phyloP scores from a whole-genome alignment of 1,284 basidiomycete genomes.

The Moesziomyces globuligerus region DNA sequence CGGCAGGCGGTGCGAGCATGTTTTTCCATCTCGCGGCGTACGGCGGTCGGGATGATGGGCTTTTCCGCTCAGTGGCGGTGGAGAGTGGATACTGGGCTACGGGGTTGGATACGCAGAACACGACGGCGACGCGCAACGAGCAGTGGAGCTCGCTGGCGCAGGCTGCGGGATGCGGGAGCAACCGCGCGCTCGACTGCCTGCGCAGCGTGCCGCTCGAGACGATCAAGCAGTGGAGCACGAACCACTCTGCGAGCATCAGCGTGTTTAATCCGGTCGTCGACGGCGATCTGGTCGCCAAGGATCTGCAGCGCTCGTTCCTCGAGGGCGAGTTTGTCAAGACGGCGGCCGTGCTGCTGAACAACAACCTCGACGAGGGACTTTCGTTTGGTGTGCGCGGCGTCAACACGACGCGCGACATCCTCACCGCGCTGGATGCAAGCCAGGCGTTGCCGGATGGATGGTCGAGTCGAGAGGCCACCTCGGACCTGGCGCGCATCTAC shows the following conservation, averaged over 20 bases:
- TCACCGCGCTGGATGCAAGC: conserved; percentile 7
- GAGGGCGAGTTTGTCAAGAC: conserved; percentile 21
- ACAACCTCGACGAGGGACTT: conserved; percentile 32
- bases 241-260: background rate
- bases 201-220: conserved; percentile 20
- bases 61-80: conserved; percentile 13
- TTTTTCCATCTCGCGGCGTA: conserved; percentile 28
- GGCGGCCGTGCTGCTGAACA: conserved; percentile 12
- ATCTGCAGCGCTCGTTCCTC: conserved; percentile 29
- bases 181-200: conserved; percentile 21
- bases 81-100: conserved; percentile 31
- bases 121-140: conserved; percentile 6
- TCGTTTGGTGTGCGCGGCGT: conserved; percentile 33
- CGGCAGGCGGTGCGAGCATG: conserved; percentile 41
- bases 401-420: conserved; percentile 25
- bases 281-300: conserved; percentile 26
- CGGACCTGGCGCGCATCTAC: conserved; percentile 11
- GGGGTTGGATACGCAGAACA: conserved; percentile 4
- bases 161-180: conserved; percentile 10
- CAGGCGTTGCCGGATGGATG: conserved; percentile 16
- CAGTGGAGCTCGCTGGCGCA: conserved; percentile 13
- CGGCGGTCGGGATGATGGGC: conserved; percentile 19
- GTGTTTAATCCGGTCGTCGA: conserved; percentile 24
- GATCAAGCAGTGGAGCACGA: conserved; percentile 24
- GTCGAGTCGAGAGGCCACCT: background rate